Conservation (phyloP, 116 monocot genomes). For the Dioscorea cayenensis region DNA sequence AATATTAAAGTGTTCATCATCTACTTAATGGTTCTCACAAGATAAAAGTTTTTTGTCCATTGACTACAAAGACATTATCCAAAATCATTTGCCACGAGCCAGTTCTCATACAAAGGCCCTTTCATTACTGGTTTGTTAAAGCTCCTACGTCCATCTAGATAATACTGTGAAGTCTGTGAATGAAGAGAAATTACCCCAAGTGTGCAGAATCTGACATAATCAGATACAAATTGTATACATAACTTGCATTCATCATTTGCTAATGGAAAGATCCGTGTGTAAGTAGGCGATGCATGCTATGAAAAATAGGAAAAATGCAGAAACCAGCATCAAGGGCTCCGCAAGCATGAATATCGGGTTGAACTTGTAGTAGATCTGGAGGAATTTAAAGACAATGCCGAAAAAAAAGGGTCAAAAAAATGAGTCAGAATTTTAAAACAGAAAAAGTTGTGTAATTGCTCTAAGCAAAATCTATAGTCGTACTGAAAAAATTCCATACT, state of each 20-base stretch:
- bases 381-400: background rate
- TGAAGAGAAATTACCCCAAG: background rate
- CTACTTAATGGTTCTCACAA: no score
- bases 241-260: conserved; percentile 17
- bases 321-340: conserved; percentile 69
- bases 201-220: background rate
- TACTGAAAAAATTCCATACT: background rate
- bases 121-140: no score
- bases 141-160: no score
- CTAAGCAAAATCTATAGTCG: background rate
- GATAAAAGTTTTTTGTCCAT: no score
- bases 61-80: background rate
- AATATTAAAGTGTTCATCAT: no score
- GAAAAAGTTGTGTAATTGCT: background rate
- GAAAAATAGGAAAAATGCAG: conserved; percentile 52
- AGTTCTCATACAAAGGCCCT: background rate
- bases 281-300: conserved; percentile 51
- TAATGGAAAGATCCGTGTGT: conserved; percentile 59
- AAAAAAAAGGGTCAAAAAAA: conserved; percentile 3
- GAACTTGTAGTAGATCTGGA: conserved; percentile 76
- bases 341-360: conserved; percentile 71
- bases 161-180: background rate
- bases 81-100: background rate
- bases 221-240: background rate
- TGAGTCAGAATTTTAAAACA: background rate